Percentiles rank a stretch among this genome's conserved stretches.
phyloP scores from a whole-genome alignment of 768 basidiomycete genomes.

The Serendipita sp. region DNA sequence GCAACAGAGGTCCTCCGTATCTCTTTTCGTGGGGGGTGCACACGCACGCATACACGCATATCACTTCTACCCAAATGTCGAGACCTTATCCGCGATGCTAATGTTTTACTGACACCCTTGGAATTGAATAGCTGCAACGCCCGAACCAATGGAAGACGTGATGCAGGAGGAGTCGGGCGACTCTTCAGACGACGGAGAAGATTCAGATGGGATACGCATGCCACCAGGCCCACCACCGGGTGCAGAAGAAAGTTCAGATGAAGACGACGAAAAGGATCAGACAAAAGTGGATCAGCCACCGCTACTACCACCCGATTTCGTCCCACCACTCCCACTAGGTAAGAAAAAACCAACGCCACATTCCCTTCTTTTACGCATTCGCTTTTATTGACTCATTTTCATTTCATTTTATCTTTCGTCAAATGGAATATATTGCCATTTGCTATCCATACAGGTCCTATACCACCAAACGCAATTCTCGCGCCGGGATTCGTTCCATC shows the following conservation, averaged over 20 bases:
- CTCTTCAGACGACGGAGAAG: conserved; percentile 30
- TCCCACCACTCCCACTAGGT: conserved; percentile 4
- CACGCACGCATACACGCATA: no score
- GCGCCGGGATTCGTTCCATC: conserved; percentile 3
- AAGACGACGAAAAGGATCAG: no score
- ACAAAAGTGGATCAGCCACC: conserved; percentile 9
- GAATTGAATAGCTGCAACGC: not conserved
- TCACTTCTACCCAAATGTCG: no score
- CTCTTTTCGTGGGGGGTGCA: no score
- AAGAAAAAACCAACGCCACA: no score
- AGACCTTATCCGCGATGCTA: no score
- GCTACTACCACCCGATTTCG: not conserved
- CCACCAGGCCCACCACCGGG: conserved; percentile 61
- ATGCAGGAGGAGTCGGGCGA: conserved; percentile 29
- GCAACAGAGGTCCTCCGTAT: no score
- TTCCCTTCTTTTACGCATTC: no score
- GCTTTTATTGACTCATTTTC: no score
- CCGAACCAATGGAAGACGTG: conserved; percentile 7
- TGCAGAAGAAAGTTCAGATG: conserved; percentile 12
- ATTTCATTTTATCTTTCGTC: no score
- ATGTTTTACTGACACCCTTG: not conserved
- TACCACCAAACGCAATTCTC: not conserved
- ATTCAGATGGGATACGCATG: conserved; percentile 76
- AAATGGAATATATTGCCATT: no score
- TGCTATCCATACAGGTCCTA: no score